Percentiles rank a stretch among this genome's conserved stretches.
phyloP scores from a whole-genome alignment of 2,329 filamentous ascomycete species.

The Elsinoe necatrix region DNA sequence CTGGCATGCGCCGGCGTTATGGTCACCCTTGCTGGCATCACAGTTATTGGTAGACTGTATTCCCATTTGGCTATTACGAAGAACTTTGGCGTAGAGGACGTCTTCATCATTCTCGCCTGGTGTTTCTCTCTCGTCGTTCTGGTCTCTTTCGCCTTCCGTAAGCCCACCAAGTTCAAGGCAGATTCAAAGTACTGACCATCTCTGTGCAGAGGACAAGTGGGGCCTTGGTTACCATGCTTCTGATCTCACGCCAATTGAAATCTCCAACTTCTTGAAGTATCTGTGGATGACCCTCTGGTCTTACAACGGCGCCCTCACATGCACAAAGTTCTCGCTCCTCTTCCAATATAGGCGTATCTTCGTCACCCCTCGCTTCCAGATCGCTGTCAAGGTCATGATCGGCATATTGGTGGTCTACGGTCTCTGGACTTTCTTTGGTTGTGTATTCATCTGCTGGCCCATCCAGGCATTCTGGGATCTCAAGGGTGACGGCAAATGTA shows the following conservation, averaged over 20 bases:
- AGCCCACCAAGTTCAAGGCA: background rate
- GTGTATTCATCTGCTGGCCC: constrained; percentile 36
- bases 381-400: constrained; percentile 36
- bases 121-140: background rate
- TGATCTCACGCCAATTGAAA: constrained; percentile 2
- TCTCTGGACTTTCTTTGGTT: constrained; percentile 29
- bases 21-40: background rate
- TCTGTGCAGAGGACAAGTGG: constrained; percentile 4
- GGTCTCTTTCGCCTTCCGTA: constrained; percentile 4
- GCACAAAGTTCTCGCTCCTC: constrained; percentile 38
- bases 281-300: constrained; percentile 31
- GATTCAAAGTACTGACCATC: background rate
- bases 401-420: constrained; percentile 26
- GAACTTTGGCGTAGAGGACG: constrained; percentile 9
- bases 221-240: constrained; percentile 7
- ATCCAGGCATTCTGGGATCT: constrained; percentile 36
- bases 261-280: constrained; percentile 4
- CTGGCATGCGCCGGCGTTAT: background rate
- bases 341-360: constrained; percentile 43
- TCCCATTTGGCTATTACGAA: constrained; percentile 11
- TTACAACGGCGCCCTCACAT: constrained; percentile 32
- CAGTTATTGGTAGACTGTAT: background rate
- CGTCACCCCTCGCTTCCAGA: constrained; percentile 32
- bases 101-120: constrained; percentile 12
- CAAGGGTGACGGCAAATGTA: constrained; percentile 28